Evolutionary conservation across 208 protist genomes (phyloP).

Genomic region (Trichomonas gallinae): DNA sequence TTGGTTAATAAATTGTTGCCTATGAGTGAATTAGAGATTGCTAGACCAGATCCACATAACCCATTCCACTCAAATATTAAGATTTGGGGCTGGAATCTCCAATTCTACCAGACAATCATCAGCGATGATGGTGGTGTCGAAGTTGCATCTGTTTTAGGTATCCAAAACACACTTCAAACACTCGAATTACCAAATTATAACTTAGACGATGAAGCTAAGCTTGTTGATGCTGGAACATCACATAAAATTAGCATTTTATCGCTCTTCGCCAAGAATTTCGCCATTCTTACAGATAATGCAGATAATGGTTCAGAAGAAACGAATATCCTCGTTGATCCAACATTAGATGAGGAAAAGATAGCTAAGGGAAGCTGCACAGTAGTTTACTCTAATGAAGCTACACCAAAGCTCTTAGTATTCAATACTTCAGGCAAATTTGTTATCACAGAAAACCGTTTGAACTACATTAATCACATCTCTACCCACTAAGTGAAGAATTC

Average conservation of each 20-base stretch:
- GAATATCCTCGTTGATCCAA: neutral
- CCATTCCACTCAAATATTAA: neutral
- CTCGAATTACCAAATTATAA: neutral
- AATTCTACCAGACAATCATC: neutral
- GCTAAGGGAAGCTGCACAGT: neutral
- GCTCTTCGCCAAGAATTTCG: neutral
- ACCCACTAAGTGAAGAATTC: neutral
- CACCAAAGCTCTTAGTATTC: neutral
- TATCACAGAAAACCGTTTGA: neutral
- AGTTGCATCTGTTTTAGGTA: neutral
- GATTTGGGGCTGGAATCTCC: neutral
- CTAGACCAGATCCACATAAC: neutral
- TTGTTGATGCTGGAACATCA: neutral
- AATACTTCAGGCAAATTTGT: neutral
- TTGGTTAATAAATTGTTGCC: neutral
- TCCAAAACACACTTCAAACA: neutral
- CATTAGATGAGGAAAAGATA: neutral
- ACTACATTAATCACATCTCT: neutral
- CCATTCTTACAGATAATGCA: neutral
- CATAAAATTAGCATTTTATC: neutral
- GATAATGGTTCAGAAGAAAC: neutral
- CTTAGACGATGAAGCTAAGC: neutral
- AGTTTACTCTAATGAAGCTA: neutral
- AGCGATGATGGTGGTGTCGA: constrained; percentile 10
- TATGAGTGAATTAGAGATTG: neutral